A percentile compares a stretch with the other conserved stretches of the same genome.
Evolutionary conservation across 2,329 filamentous ascomycete species (phyloP).

Genomic region (Colletotrichum camelliae): DNA sequence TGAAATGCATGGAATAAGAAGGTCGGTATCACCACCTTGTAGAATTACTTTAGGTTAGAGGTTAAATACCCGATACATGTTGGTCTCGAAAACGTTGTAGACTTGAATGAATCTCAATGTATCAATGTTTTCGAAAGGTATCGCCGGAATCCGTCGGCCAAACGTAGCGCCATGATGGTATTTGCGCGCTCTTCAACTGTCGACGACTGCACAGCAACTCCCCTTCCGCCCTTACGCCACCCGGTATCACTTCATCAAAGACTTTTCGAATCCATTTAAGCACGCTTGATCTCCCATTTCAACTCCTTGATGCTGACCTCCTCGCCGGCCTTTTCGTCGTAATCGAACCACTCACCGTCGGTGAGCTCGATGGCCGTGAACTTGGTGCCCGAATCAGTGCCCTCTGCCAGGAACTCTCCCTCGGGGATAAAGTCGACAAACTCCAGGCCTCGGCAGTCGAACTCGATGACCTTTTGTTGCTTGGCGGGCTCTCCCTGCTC

Average conservation of each 20-base stretch:
- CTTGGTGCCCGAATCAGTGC: conserved; percentile 78
- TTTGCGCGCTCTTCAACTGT: not conserved
- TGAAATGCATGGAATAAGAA: conserved; percentile 5
- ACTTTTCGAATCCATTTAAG: conserved; percentile 47
- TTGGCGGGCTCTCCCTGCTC: conserved; percentile 74
- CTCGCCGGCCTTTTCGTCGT: conserved; percentile 90
- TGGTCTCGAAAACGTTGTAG: not conserved
- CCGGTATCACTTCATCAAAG: conserved; percentile 11
- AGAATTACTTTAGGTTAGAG: conserved; percentile 17
- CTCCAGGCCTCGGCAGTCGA: conserved; percentile 93
- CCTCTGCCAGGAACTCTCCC: conserved; percentile 91
- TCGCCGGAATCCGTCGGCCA: not conserved
- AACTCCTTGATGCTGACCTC: conserved; percentile 93
- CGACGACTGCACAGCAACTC: not conserved
- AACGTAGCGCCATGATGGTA: not conserved
- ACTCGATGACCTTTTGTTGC: conserved; percentile 79
- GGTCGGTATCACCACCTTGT: conserved; percentile 8
- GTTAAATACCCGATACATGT: conserved; percentile 20
- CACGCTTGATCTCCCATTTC: conserved; percentile 82
- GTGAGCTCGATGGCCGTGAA: conserved; percentile 82
- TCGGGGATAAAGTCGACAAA: conserved; percentile 91
- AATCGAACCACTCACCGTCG: conserved; percentile 98
- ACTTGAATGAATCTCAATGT: not conserved
- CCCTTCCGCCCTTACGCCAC: not conserved
- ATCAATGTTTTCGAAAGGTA: not conserved